Evolutionary conservation across 805 yeast genomes (phyloP), one percentile per base, ranked within the genome.

Genomic region (Isabelozyma gotoi): DNA sequence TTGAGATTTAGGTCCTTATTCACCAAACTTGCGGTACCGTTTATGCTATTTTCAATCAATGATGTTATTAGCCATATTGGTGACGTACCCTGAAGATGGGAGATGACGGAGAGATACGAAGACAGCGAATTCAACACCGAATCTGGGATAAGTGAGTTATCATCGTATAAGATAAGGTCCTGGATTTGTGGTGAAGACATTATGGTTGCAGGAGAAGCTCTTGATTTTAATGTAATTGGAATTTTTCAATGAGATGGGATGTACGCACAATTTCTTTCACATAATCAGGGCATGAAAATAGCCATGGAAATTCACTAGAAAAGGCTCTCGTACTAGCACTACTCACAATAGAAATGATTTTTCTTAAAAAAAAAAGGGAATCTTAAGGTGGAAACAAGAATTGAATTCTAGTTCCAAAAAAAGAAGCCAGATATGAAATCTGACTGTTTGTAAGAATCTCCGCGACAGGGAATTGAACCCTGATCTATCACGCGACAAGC

Each of bases 41-140:
- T 52, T 12, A 80, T 48, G 19, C 71, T 62, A 29, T 71, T 73
- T 51, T 84, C 88, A 7, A 82, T 62, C 17, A 85, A 57, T 2
- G 82, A 73, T 42, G 73, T 73, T 3, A 76, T 54, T 32, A 85
- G 65, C 92, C 92, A 85, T 5, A 78, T 59, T 2, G 91, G 81
- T 19, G 79, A 73, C 0, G 86, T 82, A 0, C 85, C 82, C 42
- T 62, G 70, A 3, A 52, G 51, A 42, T 69, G 65, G 1, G 73
- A 53, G 6, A 71, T 56, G 3, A 65, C 44, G 3, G 67, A 56
- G 16, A 66, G 48, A 12, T 44, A 42, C 3, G 59, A 46, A 6
- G 33, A 3, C 7, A 40, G 52, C 55, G 50, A 46, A 27, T n/a
- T 45, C 43, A 48, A 52, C 36, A 44, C 43, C 5, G 45, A 49